A percentile compares a stretch with the other conserved stretches of the same genome.
Evolutionary conservation across 1,139 yeast species (phyloP).

Genomic region (Trichomonascaceae sp.): DNA sequence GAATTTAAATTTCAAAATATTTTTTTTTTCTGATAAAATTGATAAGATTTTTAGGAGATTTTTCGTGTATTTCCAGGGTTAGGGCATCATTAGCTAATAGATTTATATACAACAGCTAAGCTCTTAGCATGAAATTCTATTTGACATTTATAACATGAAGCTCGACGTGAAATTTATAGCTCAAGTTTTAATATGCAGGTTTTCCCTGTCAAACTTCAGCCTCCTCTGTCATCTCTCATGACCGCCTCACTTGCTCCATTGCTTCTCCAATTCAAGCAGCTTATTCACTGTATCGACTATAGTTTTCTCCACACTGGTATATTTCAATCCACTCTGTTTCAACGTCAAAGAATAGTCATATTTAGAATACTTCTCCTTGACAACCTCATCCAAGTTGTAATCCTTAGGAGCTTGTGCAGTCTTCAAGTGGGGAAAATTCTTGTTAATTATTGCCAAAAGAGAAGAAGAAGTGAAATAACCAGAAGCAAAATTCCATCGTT

Average conservation of each 20-base stretch:
- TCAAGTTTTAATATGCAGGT: too few relatives aligned
- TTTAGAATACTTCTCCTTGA: not conserved
- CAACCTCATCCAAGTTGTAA: slow-evolving; percentile 4
- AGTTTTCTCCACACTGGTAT: slow-evolving; percentile 14
- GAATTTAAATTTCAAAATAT: too few relatives aligned
- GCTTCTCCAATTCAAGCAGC: slow-evolving; percentile 7
- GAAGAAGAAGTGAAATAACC: slow-evolving; percentile 34
- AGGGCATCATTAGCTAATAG: too few relatives aligned
- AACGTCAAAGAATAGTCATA: slow-evolving; percentile 16
- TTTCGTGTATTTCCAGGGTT: too few relatives aligned
- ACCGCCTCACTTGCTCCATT: not conserved
- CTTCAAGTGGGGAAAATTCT: slow-evolving; percentile 36
- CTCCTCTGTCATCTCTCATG: too few relatives aligned
- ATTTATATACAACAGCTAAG: too few relatives aligned
- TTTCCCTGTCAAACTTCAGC: too few relatives aligned
- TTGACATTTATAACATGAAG: too few relatives aligned
- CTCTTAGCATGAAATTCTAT: too few relatives aligned
- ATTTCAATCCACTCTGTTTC: slow-evolving; percentile 17
- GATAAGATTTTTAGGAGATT: too few relatives aligned
- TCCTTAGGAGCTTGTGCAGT: slow-evolving; percentile 28
- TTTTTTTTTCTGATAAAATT: too few relatives aligned
- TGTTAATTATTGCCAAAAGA: slow-evolving; percentile 35
- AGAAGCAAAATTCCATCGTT: slow-evolving; percentile 39
- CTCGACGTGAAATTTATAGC: too few relatives aligned
- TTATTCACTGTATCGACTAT: slow-evolving; percentile 15